Evolutionary conservation across 768 basidiomycete genomes (phyloP), one percentile per base, ranked within the genome.

Genomic region (Glaciozyma antarctica): DNA sequence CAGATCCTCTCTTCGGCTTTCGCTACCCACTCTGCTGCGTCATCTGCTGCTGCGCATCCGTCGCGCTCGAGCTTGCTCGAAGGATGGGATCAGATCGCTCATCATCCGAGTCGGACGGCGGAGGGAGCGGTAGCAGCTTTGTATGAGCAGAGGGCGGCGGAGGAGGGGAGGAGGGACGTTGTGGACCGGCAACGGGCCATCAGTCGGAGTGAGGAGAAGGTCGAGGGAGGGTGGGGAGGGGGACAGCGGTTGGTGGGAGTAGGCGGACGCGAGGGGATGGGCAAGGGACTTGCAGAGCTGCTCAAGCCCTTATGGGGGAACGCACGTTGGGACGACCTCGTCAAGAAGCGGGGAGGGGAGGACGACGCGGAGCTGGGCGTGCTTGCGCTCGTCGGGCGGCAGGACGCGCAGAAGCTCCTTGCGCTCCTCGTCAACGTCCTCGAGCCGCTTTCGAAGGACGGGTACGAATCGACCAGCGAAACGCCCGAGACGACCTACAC

Each of bases 71-170:
- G 28, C 10, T 21, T 52, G 12, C 57, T 63, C 41, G 56, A 58
- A 22, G 62, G 48, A 15, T 57, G 62, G 7, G 38, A 19, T 26
- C 62, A 63, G 24, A 21, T 43, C 30, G 0, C 16, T 3, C 62
- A 63, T 21, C 38, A 58, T 26, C 49, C 62, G 28, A 24, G 28
- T 10, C 47, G 62, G 26, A 63, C 62, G 24, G 62, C 62, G 5
- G 62, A 63, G 48, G 62, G 62, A 24, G 62, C 62, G 10, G 62
- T 63, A 24, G 32, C 32, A 13, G 62, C 55, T 16, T 34, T 63
- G 62, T 51, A 63, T 21, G 62, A 47, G 48, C 62, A 63, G 55
- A 55, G 62, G 3, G 56, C 48, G n/a, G 43, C 28, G 5, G 26
- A 5, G n/a, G n/a, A 51, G n/a, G 53, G 47, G 53, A 0, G 24